Base-by-base conservation (phyloP, 31 red algal genomes). In the Bonnemaisonia californica region DNA sequence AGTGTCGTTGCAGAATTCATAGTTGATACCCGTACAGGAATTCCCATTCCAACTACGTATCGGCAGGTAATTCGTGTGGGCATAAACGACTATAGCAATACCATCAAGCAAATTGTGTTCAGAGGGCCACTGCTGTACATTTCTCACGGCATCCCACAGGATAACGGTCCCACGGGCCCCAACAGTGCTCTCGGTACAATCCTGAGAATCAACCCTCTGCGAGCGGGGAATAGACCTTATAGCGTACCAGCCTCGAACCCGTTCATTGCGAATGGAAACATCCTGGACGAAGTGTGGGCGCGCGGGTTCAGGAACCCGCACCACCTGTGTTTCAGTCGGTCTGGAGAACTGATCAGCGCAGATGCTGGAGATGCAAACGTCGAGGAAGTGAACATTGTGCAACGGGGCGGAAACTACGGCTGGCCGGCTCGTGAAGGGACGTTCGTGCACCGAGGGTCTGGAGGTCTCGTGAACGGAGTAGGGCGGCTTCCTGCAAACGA, bases 241-340 rank as follows among this genome's bases (percentile, higher is more conserved):
- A 7, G 45, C 16, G 45, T 51, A 11, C 45, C 45, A 11, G 16
- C 9, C 9, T 11, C 9, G 7, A 51, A 51, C 16, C 45, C 45
- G 45, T 51, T 51, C 16, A 16, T 51, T 51, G 45, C 9, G 7
- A 51, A 51, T 51, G 9, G 9, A 7, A 63, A 33, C 24, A 13
- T 33, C 26, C n/a, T 63, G 22, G 35, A 68, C 23, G 89, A 91
- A 41, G 47, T 84, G 1, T 91, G 58, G 22, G 89, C 89, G 3
- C 35, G 57, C 13, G 89, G 89, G 8, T 91, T 91, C 76, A 71
- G 89, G 2, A 91, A 91, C 39, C 89, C 89, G 31, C 89, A 91
- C 66, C 71, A 65, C 32, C 68, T 91, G 9, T 91, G 74, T 40
- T 84, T 91, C 48, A 67, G 74, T 36, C 36, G 54, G 18, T 41